Conservation (phyloP, 1,139 yeast species). For the Kodamaea ohmeri region DNA sequence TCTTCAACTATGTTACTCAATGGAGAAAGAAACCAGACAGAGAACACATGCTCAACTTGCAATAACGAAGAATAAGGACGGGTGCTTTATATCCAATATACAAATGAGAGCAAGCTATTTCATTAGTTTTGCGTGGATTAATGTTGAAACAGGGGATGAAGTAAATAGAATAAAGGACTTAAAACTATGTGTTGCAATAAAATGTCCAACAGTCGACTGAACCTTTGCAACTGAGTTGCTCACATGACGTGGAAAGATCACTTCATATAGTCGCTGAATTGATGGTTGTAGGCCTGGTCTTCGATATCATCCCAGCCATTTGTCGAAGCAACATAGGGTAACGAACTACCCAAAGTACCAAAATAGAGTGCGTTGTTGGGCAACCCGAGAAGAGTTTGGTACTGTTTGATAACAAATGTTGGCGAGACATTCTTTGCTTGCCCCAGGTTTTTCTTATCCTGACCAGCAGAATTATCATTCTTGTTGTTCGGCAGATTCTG, state of each 20-base stretch:
- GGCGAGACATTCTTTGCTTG: slow-evolving; percentile 40
- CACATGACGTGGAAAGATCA: too few relatives aligned
- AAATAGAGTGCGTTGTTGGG: slow-evolving; percentile 40
- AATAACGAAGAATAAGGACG: neutral
- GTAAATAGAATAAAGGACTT: too few relatives aligned
- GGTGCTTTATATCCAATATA: too few relatives aligned
- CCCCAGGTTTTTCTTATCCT: slow-evolving; percentile 13
- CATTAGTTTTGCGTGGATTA: too few relatives aligned
- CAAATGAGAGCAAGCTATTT: too few relatives aligned
- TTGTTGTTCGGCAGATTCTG: slow-evolving; percentile 20
- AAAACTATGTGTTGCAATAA: too few relatives aligned
- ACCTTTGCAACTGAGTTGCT: too few relatives aligned
- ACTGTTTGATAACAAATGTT: slow-evolving; percentile 45
- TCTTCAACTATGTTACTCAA: slow-evolving; percentile 9
- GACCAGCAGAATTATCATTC: slow-evolving; percentile 3
- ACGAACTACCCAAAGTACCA: slow-evolving; percentile 40
- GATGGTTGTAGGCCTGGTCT: slow-evolving; percentile 18
- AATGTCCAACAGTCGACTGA: too few relatives aligned
- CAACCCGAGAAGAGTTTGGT: slow-evolving; percentile 40
- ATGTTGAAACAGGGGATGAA: slow-evolving; percentile 5
- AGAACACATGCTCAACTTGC: slow-evolving; percentile 2
- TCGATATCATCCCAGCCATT: slow-evolving; percentile 41
- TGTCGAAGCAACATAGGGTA: slow-evolving; percentile 39
- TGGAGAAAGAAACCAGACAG: slow-evolving; percentile 10
- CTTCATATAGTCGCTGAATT: slow-evolving; percentile 18